Evolutionary conservation across 2,329 filamentous ascomycete species (phyloP), one percentile per base, ranked within the genome.

Genomic region (Clarireedia hainanense): DNA sequence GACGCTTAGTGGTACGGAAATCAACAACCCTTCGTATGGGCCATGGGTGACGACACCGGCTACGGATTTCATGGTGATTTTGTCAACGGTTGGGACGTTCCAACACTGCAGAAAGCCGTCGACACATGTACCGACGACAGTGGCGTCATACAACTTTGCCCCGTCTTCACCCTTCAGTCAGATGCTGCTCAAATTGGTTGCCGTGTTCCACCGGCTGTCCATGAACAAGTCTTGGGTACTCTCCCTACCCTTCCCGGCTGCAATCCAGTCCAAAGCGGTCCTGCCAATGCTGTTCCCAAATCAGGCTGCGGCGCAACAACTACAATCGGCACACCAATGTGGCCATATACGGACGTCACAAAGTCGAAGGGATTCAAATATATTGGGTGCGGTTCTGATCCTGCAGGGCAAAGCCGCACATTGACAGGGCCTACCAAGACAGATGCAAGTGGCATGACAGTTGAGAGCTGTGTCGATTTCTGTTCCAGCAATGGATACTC

Each of bases 381-480:
- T 60, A 67, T 78, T n/a, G 85, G 85, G 55, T 89, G 85, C 71
- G 85, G 79, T 64, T 74, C 71, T 27, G 78, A 80, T 58, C 64
- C 71, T 55, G 71, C 70, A 20, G 59, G 58, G 48, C 60, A 70
- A 51, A 73, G 75, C 42, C 74, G 73, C 14, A 57, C 55, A 30
- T 26, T 57, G 5, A 37, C 26, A 23, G 47, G 58, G 6, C 46
- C 48, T 17, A 17, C 34, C 4, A 40, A 55, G 2, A 53, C 56
- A 7, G 56, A 60, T 15, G 47, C 15, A 9, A 54, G 50, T 9
- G 51, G 45, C 9, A 63, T 62, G 60, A 64, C 61, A n/a, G 49
- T 63, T n/a, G 58, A 64, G 34, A 56, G 46, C 10, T 64, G 63
- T 42, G 42, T 63, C 1, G 47, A 47, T 83, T 58, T 63, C 14